These are phyloP conservation scores for Fusarium sp. DNA, from an alignment of 2,329 filamentous ascomycete genomes.

Conservation along the genomic window DNA sequence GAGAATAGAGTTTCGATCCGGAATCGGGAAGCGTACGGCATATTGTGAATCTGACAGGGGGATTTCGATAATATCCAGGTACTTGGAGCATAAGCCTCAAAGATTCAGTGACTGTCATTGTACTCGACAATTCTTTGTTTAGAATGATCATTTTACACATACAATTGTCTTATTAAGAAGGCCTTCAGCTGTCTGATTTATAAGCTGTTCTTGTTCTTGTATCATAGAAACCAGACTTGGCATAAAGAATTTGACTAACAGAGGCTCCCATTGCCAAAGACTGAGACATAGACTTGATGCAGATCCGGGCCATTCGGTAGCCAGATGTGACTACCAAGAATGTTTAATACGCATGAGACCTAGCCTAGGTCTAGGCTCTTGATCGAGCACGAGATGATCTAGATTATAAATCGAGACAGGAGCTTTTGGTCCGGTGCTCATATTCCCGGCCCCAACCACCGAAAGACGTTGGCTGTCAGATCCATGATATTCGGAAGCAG, in stretches of 20 bases:
- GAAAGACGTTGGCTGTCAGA: background rate
- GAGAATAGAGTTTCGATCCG: background rate
- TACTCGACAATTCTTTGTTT: background rate
- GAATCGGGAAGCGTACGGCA: background rate
- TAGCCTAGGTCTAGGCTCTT: background rate
- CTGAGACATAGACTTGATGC: background rate
- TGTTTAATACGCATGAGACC: background rate
- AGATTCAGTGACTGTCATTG: background rate
- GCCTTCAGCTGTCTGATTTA: no score
- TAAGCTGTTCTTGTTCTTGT: background rate
- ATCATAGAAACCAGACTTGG: background rate
- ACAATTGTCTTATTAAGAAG: background rate
- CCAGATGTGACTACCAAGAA: background rate
- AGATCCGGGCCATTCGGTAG: slow-evolving; percentile 23
- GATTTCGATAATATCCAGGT: background rate
- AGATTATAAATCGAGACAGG: background rate
- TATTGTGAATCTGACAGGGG: background rate
- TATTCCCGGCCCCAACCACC: no score
- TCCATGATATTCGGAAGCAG: background rate
- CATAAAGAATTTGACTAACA: no score
- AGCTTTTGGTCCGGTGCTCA: background rate
- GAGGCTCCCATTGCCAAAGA: background rate
- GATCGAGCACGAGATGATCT: background rate
- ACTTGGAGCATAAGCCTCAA: background rate
- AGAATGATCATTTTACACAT: no score